Percentiles rank a stretch among this genome's conserved stretches.
phyloP scores from a whole-genome alignment of 441 rosid species.

The Euphorbia corollata region DNA sequence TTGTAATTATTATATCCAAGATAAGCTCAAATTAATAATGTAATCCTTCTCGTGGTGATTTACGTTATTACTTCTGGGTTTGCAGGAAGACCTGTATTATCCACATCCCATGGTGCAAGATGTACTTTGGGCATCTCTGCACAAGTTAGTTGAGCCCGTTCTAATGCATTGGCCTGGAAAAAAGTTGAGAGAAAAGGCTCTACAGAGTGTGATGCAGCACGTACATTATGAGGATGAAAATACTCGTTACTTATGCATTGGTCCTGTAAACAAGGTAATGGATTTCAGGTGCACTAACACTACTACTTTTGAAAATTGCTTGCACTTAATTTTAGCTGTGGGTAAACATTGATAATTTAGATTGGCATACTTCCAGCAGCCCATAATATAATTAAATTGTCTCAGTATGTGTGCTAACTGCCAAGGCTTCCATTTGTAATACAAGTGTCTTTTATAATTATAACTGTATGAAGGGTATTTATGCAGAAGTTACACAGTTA shows the following conservation, averaged over 20 bases:
- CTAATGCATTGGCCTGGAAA: slow-evolving; percentile 78
- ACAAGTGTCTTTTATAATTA: not conserved
- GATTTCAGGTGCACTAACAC: slow-evolving; percentile 5
- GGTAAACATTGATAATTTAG: not conserved
- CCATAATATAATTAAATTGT: not conserved
- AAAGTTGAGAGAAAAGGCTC: slow-evolving; percentile 75
- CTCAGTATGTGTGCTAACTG: not conserved
- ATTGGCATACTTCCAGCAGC: not conserved
- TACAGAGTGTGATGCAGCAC: slow-evolving; percentile 50
- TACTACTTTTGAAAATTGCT: not conserved
- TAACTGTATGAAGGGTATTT: not conserved
- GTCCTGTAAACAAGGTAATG: slow-evolving; percentile 87
- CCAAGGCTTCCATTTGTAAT: not conserved
- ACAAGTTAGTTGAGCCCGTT: slow-evolving; percentile 49
- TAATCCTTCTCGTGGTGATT: not conserved
- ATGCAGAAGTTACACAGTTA: not conserved
- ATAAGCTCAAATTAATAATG: slow-evolving; percentile 2
- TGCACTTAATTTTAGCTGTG: not conserved
- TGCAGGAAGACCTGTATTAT: slow-evolving; percentile 60
- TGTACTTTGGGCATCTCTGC: slow-evolving; percentile 45
- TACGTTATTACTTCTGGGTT: not conserved
- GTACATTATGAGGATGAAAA: slow-evolving; percentile 92
- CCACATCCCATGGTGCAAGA: slow-evolving; percentile 62
- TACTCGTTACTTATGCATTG: slow-evolving; percentile 85
- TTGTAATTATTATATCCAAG: not conserved